Base-by-base conservation (phyloP, 306 rosid species). In the Gastrolobium villosum region DNA sequence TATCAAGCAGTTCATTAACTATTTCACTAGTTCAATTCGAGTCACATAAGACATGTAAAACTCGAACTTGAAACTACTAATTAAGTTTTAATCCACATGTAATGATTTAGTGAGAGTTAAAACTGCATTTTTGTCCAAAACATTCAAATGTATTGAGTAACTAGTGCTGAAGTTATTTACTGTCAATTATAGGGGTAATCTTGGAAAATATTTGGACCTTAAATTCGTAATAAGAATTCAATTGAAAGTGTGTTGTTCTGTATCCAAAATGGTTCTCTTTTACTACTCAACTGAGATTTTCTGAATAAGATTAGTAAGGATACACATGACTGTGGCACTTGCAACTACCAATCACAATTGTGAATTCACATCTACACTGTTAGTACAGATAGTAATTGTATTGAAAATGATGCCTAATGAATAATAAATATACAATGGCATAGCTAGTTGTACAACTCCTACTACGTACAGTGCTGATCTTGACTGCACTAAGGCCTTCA, bases 311-410 rank as follows among this genome's bases (percentile, higher is more conserved):
- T 48, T 43, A 60, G 32, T 26, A 52, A 79, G 71, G 26, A 75
- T 40, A 54, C 75, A 76, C 82, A 14, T 76, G 75, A 55, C 31
- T 39, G 10, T 74, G 81, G 40, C 65, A 66, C 41, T 57, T 6
- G 20, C 70, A 35, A 56, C 35, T 13, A 6, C 39, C 48, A 67
- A 50, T 74, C 61, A 46, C 45, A 74, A 45, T 7, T 57, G 53
- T 36, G 49, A 62, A 69, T 55, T 82, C 84, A 82, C 84, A 75
- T 76, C 75, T 37, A 59, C 11, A 50, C 10, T 50, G 10, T 11
- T 45, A 48, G 36, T 13, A 11, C 26, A 43, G 67, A 55, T 52
- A 32, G 48, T 59, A 26, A 35, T 41, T 9, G 26, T 59, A 60
- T 74, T 36, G 37, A 69, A 30, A 48, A 44, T 63, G 50, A 55